phyloP scores from a whole-genome alignment of 768 basidiomycete genomes.

The Agaricus subrufescens region DNA sequence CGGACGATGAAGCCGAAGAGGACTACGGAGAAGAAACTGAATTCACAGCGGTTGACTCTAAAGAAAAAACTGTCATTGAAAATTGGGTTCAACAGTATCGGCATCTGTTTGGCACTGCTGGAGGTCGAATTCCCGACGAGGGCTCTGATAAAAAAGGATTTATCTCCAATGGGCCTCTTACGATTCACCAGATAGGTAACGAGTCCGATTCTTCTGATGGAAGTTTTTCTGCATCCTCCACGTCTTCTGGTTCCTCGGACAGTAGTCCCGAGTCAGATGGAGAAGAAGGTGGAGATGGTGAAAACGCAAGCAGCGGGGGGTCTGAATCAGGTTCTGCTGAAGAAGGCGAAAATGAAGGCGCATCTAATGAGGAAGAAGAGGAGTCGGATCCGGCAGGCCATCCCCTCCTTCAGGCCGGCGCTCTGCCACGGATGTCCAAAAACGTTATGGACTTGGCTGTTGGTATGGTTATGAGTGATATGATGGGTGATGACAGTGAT shows the following conservation, averaged over 20 bases:
- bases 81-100: conserved; percentile 61
- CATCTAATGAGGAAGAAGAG: conserved; percentile 24
- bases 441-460: conserved; percentile 63
- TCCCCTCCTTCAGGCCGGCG: conserved; percentile 60
- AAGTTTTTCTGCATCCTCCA: conserved; percentile 32
- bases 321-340: conserved; percentile 17
- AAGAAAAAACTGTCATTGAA: conserved; percentile 59
- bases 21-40: conserved; percentile 54
- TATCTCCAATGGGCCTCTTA: conserved; percentile 21
- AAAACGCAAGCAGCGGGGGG: conserved; percentile 12
- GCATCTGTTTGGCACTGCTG: conserved; percentile 48
- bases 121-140: conserved; percentile 13
- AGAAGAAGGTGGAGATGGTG: conserved; percentile 23
- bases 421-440: conserved; percentile 65
- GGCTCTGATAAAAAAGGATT: conserved; percentile 12
- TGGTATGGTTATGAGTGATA: conserved; percentile 53
- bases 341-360: conserved; percentile 25
- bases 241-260: conserved; percentile 21
- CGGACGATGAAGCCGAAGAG: conserved; percentile 31
- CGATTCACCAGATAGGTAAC: conserved; percentile 22
- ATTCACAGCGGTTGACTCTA: conserved; percentile 69
- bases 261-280: conserved; percentile 19
- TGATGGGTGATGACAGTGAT: conserved; percentile 32
- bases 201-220: conserved; percentile 44
- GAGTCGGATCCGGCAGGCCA: conserved; percentile 53